phyloP scores from a whole-genome alignment of 1,139 yeast genomes.

The Suhomyces taliae region DNA sequence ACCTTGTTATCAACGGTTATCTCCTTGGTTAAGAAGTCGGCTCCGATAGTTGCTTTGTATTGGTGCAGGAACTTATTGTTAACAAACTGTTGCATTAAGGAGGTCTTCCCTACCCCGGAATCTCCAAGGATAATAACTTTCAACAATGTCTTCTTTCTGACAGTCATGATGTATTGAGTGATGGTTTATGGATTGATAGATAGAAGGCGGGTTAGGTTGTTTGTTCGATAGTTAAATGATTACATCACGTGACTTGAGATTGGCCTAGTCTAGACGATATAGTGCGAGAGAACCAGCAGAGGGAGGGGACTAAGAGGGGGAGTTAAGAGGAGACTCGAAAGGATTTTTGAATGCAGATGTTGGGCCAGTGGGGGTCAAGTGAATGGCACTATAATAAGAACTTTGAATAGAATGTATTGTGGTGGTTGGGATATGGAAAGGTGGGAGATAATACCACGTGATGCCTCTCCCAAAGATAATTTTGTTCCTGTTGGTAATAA shows the following conservation, averaged over 20 bases:
- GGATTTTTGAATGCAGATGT: no score
- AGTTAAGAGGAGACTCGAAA: no score
- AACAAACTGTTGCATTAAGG: slow-evolving; percentile 94
- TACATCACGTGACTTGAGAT: background rate
- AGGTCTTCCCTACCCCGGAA: slow-evolving; percentile 97
- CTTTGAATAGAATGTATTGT: no score
- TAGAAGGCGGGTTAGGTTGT: slow-evolving; percentile 1
- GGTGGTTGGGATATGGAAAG: no score
- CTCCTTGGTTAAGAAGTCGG: slow-evolving; percentile 93
- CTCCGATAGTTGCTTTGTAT: slow-evolving; percentile 97
- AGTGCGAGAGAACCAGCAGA: no score
- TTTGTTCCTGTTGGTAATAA: no score
- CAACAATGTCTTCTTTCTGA: slow-evolving; percentile 83
- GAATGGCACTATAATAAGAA: no score
- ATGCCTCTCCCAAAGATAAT: no score
- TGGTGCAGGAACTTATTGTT: slow-evolving; percentile 94
- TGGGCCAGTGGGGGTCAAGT: no score
- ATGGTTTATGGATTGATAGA: background rate
- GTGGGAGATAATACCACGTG: no score
- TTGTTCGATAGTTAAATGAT: slow-evolving; percentile 4
- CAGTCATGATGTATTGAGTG: slow-evolving; percentile 50
- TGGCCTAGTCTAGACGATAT: no score
- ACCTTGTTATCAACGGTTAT: slow-evolving; percentile 77
- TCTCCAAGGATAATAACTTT: slow-evolving; percentile 96
- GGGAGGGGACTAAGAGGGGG: no score